A percentile compares a stretch with the other conserved stretches of the same genome.
phyloP scores from a whole-genome alignment of 805 yeast genomes.

The Yamadazyma philogaea region DNA sequence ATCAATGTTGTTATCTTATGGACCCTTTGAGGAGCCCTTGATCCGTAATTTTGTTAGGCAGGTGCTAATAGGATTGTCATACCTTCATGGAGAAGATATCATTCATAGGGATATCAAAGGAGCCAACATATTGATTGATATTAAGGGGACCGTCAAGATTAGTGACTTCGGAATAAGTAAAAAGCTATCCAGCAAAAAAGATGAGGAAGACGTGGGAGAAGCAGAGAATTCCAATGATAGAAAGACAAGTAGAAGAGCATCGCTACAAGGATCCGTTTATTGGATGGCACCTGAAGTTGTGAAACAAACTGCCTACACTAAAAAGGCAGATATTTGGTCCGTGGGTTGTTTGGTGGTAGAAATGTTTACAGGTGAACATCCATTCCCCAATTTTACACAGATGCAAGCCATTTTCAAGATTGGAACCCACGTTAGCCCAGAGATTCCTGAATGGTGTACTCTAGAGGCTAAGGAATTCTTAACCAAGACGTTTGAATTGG shows the following conservation, averaged over 20 bases:
- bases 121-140: slow-evolving; percentile 79
- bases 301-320: slow-evolving; percentile 85
- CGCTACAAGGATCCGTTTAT: slow-evolving; percentile 88
- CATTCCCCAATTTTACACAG: slow-evolving; percentile 90
- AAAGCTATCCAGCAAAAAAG: slow-evolving; percentile 22
- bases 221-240: slow-evolving; percentile 16
- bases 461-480: slow-evolving; percentile 67
- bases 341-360: slow-evolving; percentile 92
- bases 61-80: slow-evolving; percentile 69
- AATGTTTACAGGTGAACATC: slow-evolving; percentile 95
- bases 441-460: slow-evolving; percentile 71
- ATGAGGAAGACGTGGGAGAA: not conserved
- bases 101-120: slow-evolving; percentile 89
- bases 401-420: slow-evolving; percentile 96
- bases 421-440: slow-evolving; percentile 82
- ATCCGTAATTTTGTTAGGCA: slow-evolving; percentile 71
- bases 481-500: slow-evolving; percentile 64
- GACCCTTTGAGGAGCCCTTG: slow-evolving; percentile 76
- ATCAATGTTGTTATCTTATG: slow-evolving; percentile 66
- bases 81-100: slow-evolving; percentile 70
- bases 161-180: slow-evolving; percentile 83
- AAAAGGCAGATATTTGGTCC: slow-evolving; percentile 96
- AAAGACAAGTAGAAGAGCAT: slow-evolving; percentile 57
- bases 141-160: slow-evolving; percentile 76
- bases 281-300: slow-evolving; percentile 99